Percentiles rank a stretch among this genome's conserved stretches.
Conservation (phyloP, 495 filamentous ascomycete genomes). For the Penicillium paxilli region DNA sequence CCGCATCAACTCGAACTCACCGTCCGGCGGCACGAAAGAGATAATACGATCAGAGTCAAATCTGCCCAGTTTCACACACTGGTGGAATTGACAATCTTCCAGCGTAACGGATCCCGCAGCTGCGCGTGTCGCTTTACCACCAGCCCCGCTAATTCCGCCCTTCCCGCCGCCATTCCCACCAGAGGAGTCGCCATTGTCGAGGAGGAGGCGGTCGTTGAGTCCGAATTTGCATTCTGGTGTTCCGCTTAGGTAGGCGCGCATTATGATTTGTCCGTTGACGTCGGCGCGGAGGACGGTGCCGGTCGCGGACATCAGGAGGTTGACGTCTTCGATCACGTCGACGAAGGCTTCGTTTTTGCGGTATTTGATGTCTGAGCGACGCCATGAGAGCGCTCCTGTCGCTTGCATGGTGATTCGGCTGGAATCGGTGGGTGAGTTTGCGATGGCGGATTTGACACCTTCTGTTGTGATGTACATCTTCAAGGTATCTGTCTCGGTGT, state of each 20-base stretch:
- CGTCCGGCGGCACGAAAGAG: conserved; percentile 95
- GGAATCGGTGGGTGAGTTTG: conserved; percentile 69
- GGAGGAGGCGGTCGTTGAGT: conserved; percentile 89
- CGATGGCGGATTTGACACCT: conserved; percentile 93
- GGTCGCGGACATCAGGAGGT: conserved; percentile 95
- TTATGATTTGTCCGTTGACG: conserved; percentile 96
- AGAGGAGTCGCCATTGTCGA: conserved; percentile 72
- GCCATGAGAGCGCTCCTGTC: conserved; percentile 95
- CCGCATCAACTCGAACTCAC: conserved; percentile 98
- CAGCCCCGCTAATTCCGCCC: conserved; percentile 25
- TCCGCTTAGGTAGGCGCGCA: conserved; percentile 96
- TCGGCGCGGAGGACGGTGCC: conserved; percentile 95
- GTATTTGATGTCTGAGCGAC: conserved; percentile 96
- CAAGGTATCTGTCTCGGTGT: conserved; percentile 97
- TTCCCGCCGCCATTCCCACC: conserved; percentile 32
- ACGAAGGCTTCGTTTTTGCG: conserved; percentile 99
- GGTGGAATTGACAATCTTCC: conserved; percentile 99
- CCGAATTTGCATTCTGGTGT: conserved; percentile 99
- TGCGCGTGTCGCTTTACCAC: conserved; percentile 84
- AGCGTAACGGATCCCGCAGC: conserved; percentile 94
- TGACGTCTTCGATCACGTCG: conserved; percentile 99
- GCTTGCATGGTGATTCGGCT: conserved; percentile 99
- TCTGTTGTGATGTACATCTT: conserved; percentile 99
- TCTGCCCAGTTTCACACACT: conserved; percentile 96
- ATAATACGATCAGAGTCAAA: conserved; percentile 98